phyloP scores from a whole-genome alignment of 768 basidiomycete species.

The Hygrocybe punicea region DNA sequence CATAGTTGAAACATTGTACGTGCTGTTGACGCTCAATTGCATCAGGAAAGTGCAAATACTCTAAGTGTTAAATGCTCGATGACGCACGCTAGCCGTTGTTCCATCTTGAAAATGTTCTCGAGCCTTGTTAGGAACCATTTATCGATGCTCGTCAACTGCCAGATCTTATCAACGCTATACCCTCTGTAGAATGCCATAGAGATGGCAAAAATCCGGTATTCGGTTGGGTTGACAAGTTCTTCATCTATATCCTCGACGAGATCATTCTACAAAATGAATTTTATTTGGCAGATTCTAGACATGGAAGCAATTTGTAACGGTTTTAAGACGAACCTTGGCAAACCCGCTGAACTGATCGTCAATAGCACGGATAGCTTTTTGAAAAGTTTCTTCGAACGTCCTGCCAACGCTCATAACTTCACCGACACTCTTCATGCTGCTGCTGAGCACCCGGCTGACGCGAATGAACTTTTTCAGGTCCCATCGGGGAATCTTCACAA shows the following conservation, averaged over 20 bases:
- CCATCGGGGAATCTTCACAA: slow-evolving; percentile 99
- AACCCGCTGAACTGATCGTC: slow-evolving; percentile 95
- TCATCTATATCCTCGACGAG: slow-evolving; percentile 88
- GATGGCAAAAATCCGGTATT: slow-evolving; percentile 96
- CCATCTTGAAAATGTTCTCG: slow-evolving; percentile 78
- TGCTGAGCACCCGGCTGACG: slow-evolving; percentile 85
- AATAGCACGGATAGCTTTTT: slow-evolving; percentile 95
- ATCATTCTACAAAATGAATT: slow-evolving; percentile 71
- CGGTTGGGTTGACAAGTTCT: slow-evolving; percentile 91
- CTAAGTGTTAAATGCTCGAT: neutral
- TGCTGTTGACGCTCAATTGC: slow-evolving; percentile 36
- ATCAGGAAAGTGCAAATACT: neutral
- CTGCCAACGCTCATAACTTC: slow-evolving; percentile 99
- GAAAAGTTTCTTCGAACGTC: slow-evolving; percentile 97
- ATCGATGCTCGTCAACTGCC: slow-evolving; percentile 98
- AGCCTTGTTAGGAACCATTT: slow-evolving; percentile 96
- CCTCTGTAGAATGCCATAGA: slow-evolving; percentile 90
- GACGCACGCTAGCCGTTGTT: slow-evolving; percentile 69
- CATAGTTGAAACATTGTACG: slow-evolving; percentile 62
- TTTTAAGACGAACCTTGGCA: slow-evolving; percentile 54
- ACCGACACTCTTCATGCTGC: slow-evolving; percentile 98
- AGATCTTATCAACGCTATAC: slow-evolving; percentile 92
- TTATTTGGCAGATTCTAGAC: too few species aligned
- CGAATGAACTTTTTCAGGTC: slow-evolving; percentile 97
- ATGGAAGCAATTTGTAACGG: too few species aligned